phyloP scores from a whole-genome alignment of 352 stramenopile species.

The Globisporangium nodosum region DNA sequence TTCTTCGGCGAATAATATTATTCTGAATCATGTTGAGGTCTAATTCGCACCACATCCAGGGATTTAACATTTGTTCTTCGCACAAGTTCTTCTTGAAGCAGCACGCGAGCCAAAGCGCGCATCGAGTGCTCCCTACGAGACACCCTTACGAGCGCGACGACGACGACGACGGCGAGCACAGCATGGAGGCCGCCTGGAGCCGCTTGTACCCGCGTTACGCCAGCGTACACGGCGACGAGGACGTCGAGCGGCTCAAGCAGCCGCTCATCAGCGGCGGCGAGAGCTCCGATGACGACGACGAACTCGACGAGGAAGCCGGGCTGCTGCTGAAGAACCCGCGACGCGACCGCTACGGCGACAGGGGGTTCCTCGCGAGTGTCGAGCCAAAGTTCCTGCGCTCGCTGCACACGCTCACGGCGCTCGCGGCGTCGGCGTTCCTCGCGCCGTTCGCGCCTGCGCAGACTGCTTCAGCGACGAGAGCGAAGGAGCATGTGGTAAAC shows the following conservation, averaged over 20 bases:
- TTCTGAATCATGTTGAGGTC: not conserved
- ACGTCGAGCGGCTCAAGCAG: slow-evolving; percentile 29
- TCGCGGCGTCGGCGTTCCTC: slow-evolving; percentile 9
- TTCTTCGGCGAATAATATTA: no score
- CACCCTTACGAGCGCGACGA: no score
- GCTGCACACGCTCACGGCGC: slow-evolving; percentile 7
- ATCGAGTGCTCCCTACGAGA: no score
- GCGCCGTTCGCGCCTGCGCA: slow-evolving; percentile 1
- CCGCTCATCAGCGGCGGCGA: slow-evolving; percentile 25
- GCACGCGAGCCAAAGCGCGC: not conserved
- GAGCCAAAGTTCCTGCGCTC: slow-evolving; percentile 24
- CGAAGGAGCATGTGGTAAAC: not conserved
- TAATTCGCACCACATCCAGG: slow-evolving; percentile 3
- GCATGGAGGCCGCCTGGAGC: slow-evolving; percentile 11
- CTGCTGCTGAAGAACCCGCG: slow-evolving; percentile 4
- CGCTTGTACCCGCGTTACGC: slow-evolving; percentile 18
- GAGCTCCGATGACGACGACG: slow-evolving; percentile 9
- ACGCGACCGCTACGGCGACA: not conserved
- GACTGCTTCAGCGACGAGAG: not conserved
- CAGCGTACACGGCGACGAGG: slow-evolving; percentile 20
- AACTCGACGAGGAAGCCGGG: slow-evolving; percentile 10
- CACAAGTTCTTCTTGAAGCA: not conserved
- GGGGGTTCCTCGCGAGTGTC: slow-evolving; percentile 12
- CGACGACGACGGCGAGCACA: not conserved
- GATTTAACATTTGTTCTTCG: not conserved